Evolutionary conservation across 257 asterid species (phyloP), one percentile per base, ranked within the genome.

Genomic region (Solanum corneliomulleri): DNA sequence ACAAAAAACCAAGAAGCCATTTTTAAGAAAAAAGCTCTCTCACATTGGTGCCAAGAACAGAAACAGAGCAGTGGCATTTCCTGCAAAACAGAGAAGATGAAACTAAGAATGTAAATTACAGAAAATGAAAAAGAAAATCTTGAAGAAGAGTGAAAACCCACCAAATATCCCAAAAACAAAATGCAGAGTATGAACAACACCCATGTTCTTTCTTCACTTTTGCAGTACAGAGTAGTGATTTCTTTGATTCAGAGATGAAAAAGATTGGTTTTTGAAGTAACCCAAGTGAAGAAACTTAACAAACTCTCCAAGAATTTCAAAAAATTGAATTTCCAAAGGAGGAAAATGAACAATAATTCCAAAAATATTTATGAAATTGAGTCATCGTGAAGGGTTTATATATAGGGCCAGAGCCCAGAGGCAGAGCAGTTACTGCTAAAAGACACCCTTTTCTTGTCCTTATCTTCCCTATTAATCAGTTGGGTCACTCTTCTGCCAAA

Each of bases 41-140:
- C 89, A 96, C 99, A 93, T 7, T 82, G 99, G 99, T 52, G 98
- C 94, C 91, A 94, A 87, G 95, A 93, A 96, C 27, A 95, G 97
- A 89, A 95, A 95, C 91, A 96, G 88, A 49, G 98, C 99, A 86
- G 88, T 90, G 41, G 91, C 94, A 90, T 95, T 96, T 81, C 98
- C 98, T 95, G 95, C 29, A 29, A 70, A 70, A 68, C 45, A 86
- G 33, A 86, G 42, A 29, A 56, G 74, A 85, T 5, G 64, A 80
- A 81, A 85, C 84, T 71, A 33, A 13, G 29, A 27, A 74, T 21
- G 35, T 18, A 58, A 58, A 25, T 13, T 18, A 66, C 47, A 23
- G 39, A 15, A 81, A 62, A 82, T 37, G 15, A 33, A 29, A 52
- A 35, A 29, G 21, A 52, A 25, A 44, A 20, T 14, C 20, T 42